Evolutionary conservation across 108 stramenopile species (phyloP), one percentile per base, ranked within the genome.

Genomic region (Schizochytrium sp.): DNA sequence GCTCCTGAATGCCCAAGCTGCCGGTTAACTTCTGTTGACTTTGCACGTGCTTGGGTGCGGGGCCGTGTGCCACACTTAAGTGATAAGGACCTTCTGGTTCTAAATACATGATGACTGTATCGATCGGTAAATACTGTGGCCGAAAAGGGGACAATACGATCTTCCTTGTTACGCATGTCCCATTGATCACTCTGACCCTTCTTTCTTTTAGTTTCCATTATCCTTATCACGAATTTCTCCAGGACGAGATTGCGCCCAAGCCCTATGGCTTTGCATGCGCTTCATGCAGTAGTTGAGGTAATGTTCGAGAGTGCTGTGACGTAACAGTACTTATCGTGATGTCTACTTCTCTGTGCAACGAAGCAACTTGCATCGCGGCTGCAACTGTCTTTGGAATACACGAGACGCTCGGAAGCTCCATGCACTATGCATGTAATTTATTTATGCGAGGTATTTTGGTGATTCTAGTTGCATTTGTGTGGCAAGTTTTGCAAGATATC

Each of bases 81-180:
- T 83, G 76, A 83, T 83, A 83, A 55, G 76, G 76, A 83, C 76
- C 76, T 83, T 83, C 76, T 83, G 76, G 76, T 83, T 83, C 76
- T 83, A 55, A 83, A 83, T 83, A 83, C 76, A 83, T 83, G 76
- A 83, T 83, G 76, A 83, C 45, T 40, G 53, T 83, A 83, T 55
- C n/a, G 53, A 17, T 83, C 76, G 76, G 76, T 55, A 83, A 83
- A 83, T 10, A 83, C 76, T 55, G 76, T 83, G 10, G 47, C 76
- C 76, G 76, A 83, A 83, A 83, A 83, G 8, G 76, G 76, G 53
- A 55, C 76, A 69, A 69, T 69, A 69, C 53, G 47, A 83, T 83
- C 15, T 19, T 83, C 76, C 76, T 83, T 83, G 76, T 83, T 83
- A 83, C 76, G 76, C 76, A 83, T 83, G 76, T 55, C 53, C 76